These are phyloP conservation scores for Dactylonectria macrodidyma DNA, from an alignment of 2,329 filamentous ascomycete species.

Conservation along the genomic window DNA sequence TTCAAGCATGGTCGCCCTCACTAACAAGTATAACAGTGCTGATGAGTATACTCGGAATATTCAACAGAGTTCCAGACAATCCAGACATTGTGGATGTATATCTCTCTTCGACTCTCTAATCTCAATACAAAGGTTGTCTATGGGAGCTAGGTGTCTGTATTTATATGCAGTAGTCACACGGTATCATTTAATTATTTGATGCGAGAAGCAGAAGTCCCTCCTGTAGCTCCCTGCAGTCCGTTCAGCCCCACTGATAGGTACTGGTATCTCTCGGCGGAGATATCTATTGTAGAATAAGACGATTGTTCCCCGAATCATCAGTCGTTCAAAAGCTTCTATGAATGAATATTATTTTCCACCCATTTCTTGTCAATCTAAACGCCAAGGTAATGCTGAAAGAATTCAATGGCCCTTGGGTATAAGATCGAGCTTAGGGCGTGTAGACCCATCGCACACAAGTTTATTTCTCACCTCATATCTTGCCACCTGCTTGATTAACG, in stretches of 20 bases:
- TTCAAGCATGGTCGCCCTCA: background rate
- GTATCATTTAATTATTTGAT: background rate
- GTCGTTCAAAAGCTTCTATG: background rate
- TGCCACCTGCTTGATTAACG: slow-evolving; percentile 8
- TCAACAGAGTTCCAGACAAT: slow-evolving; percentile 3
- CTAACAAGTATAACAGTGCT: slow-evolving; percentile 20
- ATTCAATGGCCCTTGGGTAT: background rate
- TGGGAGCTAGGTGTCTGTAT: background rate
- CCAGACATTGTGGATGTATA: slow-evolving; percentile 17
- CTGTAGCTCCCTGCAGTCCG: background rate
- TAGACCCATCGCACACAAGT: background rate
- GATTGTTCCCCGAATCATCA: background rate
- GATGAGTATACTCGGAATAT: slow-evolving; percentile 16
- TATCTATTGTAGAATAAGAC: slow-evolving; percentile 2
- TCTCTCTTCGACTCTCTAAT: background rate
- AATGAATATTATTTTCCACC: background rate
- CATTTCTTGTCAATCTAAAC: background rate
- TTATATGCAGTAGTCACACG: slow-evolving; percentile 9
- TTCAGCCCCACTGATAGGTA: slow-evolving; percentile 9
- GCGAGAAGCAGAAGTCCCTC: background rate
- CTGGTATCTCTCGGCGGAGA: background rate
- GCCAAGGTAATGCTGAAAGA: background rate
- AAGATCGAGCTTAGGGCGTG: background rate
- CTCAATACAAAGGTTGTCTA: background rate
- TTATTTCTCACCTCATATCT: slow-evolving; percentile 5